These are phyloP conservation scores for Starmerella asiatica DNA, from an alignment of 805 yeast species.

Conservation along the genomic window DNA sequence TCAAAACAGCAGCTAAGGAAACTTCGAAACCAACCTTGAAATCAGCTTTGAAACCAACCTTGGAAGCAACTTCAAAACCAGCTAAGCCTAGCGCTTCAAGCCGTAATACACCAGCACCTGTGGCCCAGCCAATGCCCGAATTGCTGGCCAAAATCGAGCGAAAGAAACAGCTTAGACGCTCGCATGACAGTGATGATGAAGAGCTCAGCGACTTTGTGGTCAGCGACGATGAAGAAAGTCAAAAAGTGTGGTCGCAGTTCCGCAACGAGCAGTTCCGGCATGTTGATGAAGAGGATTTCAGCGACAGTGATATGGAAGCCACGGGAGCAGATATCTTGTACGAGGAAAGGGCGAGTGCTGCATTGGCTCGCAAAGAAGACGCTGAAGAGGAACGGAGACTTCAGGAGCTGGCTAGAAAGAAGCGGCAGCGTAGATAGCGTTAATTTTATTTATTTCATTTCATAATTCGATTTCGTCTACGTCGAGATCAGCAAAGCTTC, in stretches of 20 bases:
- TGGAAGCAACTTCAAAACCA: background rate
- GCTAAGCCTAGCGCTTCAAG: background rate
- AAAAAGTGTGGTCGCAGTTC: conserved; percentile 76
- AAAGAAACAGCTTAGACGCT: conserved; percentile 4
- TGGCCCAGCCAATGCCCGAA: conserved; percentile 20
- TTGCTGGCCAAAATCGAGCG: conserved; percentile 9
- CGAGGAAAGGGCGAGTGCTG: conserved; percentile 62
- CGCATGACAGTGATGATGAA: conserved; percentile 33
- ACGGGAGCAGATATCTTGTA: conserved; percentile 76
- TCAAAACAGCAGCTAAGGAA: background rate
- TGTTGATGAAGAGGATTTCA: conserved; percentile 35
- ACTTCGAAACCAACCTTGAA: background rate
- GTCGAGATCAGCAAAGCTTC: background rate
- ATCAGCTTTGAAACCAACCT: background rate
- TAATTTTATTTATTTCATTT: conserved; percentile 1
- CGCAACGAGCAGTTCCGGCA: conserved; percentile 50
- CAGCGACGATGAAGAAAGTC: conserved; percentile 31
- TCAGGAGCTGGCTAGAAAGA: conserved; percentile 31
- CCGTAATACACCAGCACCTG: conserved; percentile 12
- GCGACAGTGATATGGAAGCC: conserved; percentile 76
- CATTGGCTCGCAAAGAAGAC: conserved; percentile 66
- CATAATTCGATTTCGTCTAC: background rate
- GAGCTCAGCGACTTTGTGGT: conserved; percentile 46
- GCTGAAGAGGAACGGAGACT: conserved; percentile 41
- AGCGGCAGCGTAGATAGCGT: conserved; percentile 2